Conservation (phyloP, 75 land plant genomes). For the Selaginella moellendorffii region DNA sequence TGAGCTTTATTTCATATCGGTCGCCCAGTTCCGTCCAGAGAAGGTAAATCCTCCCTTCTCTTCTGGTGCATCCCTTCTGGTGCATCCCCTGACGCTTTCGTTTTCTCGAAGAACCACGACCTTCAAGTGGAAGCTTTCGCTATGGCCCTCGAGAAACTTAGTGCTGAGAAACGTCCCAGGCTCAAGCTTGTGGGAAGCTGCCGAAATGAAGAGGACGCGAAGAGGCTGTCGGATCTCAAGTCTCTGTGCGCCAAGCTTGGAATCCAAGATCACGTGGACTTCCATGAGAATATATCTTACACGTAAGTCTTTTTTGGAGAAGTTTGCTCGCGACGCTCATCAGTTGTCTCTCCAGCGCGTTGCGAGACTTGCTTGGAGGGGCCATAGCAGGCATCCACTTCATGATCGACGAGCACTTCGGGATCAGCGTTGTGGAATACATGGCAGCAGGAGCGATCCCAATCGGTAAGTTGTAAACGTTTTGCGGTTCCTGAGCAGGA, state of each 20-base stretch:
- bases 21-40: conserved; percentile 99
- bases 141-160: conserved; percentile 31
- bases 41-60: too few species aligned
- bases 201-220: conserved; percentile 61
- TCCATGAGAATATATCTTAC: conserved; percentile 66
- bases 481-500: too few species aligned
- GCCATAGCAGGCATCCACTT: conserved; percentile 89
- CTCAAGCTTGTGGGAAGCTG: conserved; percentile 96
- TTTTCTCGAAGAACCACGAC: conserved; percentile 86
- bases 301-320: conserved; percentile 51
- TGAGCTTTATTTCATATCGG: conserved; percentile 53
- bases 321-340: too few species aligned
- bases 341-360: conserved; percentile 66
- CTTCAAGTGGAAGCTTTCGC: conserved; percentile 78
- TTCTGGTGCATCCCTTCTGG: too few species aligned
- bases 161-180: conserved; percentile 19
- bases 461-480: conserved; percentile 56
- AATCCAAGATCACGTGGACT: conserved; percentile 61
- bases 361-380: conserved; percentile 66
- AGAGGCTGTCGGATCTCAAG: conserved; percentile 39
- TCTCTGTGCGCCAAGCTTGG: conserved; percentile 38
- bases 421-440: conserved; percentile 90
- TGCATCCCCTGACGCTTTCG: too few species aligned
- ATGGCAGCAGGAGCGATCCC: conserved; percentile 99
- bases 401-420: conserved; percentile 99